Percentiles rank a stretch among this genome's conserved stretches.
Conservation (phyloP, 192 early-diverging fungal genomes). For the Rhizoclosmatium globosum region DNA sequence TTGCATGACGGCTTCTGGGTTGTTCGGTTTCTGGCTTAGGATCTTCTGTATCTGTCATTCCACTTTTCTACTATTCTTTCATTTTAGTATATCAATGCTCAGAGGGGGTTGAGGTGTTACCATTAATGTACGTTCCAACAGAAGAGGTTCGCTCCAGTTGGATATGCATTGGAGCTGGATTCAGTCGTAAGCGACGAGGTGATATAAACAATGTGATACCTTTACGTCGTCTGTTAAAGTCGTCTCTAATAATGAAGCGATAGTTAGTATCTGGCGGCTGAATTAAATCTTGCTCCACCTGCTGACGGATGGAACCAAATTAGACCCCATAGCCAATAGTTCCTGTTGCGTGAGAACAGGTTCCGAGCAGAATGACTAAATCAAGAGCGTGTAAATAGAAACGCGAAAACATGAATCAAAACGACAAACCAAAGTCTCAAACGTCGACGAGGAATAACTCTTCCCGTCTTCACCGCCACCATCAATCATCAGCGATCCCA, state of each 20-base stretch:
- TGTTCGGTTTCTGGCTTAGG: slow-evolving; percentile 27
- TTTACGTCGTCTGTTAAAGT: slow-evolving; percentile 27
- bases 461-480: slow-evolving; percentile 38
- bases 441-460: slow-evolving; percentile 37
- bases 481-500: slow-evolving; percentile 28
- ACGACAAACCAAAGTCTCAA: slow-evolving; percentile 57
- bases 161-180: slow-evolving; percentile 31
- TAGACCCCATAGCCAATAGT: slow-evolving; percentile 52
- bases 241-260: slow-evolving; percentile 19
- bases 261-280: too few relatives aligned
- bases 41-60: slow-evolving; percentile 55
- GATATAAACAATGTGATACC: not conserved
- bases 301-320: slow-evolving; percentile 25
- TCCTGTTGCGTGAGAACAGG: slow-evolving; percentile 61
- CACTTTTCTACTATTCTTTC: slow-evolving; percentile 46
- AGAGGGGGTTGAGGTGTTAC: not conserved
- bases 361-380: slow-evolving; percentile 60
- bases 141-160: slow-evolving; percentile 30
- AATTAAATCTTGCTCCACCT: not conserved
- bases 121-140: slow-evolving; percentile 6
- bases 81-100: not conserved
- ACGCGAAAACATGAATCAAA: not conserved
- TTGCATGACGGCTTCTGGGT: slow-evolving; percentile 49
- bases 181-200: not conserved
- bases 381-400: not conserved